These are phyloP conservation scores for Viola odorata DNA, from an alignment of 345 rosid species.

Conservation along the genomic window DNA sequence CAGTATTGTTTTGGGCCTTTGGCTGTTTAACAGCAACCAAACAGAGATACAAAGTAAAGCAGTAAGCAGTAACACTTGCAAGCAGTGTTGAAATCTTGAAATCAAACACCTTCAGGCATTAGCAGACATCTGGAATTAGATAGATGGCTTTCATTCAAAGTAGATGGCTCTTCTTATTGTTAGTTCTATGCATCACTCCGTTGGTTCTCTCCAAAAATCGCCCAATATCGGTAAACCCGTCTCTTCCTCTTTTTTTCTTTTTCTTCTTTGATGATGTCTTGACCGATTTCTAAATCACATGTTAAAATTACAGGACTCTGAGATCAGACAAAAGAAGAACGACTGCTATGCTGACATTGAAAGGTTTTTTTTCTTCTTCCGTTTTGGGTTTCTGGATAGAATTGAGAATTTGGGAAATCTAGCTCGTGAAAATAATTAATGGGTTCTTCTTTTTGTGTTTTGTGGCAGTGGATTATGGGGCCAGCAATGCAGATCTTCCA, in stretches of 20 bases:
- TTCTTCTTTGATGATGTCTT: no score
- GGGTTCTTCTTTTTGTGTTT: background rate
- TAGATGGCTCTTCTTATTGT: background rate
- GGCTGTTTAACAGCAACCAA: no score
- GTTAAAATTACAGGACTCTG: conserved; percentile 38
- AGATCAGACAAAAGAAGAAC: conserved; percentile 53
- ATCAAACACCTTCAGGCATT: no score
- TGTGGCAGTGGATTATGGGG: conserved; percentile 75
- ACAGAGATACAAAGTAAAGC: no score
- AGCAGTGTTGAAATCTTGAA: no score
- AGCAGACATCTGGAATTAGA: no score
- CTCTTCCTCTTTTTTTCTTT: background rate
- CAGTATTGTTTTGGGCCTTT: no score
- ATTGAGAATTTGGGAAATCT: background rate
- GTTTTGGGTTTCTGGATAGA: background rate
- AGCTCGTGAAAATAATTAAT: background rate
- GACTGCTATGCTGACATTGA: conserved; percentile 73
- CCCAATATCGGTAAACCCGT: conserved; percentile 19
- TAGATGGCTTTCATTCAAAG: no score
- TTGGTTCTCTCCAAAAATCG: conserved; percentile 21
- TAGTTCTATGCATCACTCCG: background rate
- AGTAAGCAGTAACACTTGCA: no score
- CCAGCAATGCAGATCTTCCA: conserved; percentile 58
- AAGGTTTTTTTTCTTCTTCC: conserved; percentile 31
- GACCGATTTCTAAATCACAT: background rate